Evolutionary conservation across 148 eudicot species (phyloP), one percentile per base, ranked within the genome.

Genomic region (Chenopodium suecicum): DNA sequence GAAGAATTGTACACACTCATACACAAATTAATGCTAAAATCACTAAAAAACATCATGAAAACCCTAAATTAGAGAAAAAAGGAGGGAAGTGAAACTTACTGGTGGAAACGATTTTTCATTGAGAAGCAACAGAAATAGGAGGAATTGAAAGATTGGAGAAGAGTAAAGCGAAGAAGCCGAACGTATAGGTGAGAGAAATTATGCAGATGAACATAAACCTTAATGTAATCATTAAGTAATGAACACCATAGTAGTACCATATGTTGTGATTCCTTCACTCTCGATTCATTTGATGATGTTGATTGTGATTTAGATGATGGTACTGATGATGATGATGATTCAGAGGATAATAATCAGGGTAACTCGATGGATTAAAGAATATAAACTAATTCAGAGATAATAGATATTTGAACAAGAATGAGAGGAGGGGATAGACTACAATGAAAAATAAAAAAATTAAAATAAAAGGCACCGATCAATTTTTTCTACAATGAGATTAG

Each of bases 81-180:
- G 29, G 29, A 20, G n/a, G n/a, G 50, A n/a, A 44, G 29, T 0
- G 29, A 27, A 27, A 82, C 93, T 84, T 78, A 94, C 98, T 87
- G 83, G 88, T 92, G 76, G 98, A 94, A 23, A 94, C 87, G n/a
- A 94, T 91, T 81, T 80, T 91, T 87, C 98, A 94, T 58, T 88
- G 91, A 22, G 95, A 89, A 16, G 90, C 90, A 13, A 92, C 84
- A 41, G 92, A 83, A 80, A 90, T 89, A 75, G 88, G 84, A 80
- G 91, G 84, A 69, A 94, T 84, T 1, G 91, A 85, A 37, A 89
- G 78, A 68, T 78, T 86, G 13, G 87, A 84, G 66, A 86, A 76
- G 47, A 92, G 60, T 63, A 89, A 85, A 22, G 89, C 89, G 31
- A 89, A 70, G 77, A 88, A 85, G 17, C 92, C 88, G 12, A 92